Base-by-base conservation (phyloP, 2,329 filamentous ascomycete genomes). In the Exophiala oligosperma region DNA sequence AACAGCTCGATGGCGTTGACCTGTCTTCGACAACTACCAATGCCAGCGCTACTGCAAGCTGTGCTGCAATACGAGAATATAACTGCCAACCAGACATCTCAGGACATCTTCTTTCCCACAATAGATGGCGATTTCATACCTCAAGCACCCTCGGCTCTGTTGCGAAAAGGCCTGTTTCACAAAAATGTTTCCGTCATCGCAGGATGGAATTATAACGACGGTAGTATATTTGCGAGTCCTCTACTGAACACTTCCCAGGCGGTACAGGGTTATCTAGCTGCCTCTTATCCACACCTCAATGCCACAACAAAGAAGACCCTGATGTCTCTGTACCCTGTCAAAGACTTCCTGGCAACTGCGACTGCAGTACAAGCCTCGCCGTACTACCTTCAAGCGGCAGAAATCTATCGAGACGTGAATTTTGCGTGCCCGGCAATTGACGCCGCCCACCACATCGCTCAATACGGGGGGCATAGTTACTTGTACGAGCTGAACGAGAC, bases 51-150 rank as follows among this genome's bases (percentile, higher is more conserved):
- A 44, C 37, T 58, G 26, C 26, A 54, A 17, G 56, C 56, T 40
- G 56, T 58, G n/a, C 26, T 58, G 8, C 44, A 50, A 24, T 58
- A 48, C 44, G 56, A 58, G 14, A 58, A 58, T n/a, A 23, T 32
- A 35, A 50, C 56, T 12, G 52, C 56, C 37, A 49, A 44, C 17
- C 49, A 51, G 28, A 35, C 35, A 11, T 52, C 43, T 37, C 52
- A 59, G 37, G 57, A 59, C 40, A 52, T 56, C 12, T 59, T 59
- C 37, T 59, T 63, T 40, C 81, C 81, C 0, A 73, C 70, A 0
- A 76, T 81, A 0, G 79, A 82, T 57, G 76, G 74, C 12, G 78
- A 81, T 62, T 80, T 80, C 63, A 67, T 82, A n/a, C 78, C 78
- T 26, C 73, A 69, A 1, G 66, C 77, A 4, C 60, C 79, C 1